Evolutionary conservation across 352 stramenopile species (phyloP).

Genomic region (Phytopythium litorale): DNA sequence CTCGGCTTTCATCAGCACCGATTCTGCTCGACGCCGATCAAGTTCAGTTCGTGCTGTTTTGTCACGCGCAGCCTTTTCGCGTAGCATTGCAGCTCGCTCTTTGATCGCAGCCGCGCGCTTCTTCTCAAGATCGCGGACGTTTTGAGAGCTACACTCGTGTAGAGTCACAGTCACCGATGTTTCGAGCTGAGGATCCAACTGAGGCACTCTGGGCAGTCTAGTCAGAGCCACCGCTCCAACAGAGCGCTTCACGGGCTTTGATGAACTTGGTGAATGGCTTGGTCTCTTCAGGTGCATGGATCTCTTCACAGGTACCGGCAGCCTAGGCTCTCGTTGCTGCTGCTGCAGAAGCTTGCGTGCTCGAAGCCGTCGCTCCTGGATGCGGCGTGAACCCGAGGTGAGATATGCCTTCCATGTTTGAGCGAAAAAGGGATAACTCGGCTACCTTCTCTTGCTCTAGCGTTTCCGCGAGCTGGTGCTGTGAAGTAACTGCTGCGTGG

Average conservation of each 20-base stretch:
- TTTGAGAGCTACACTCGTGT: neutral
- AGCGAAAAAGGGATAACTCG: neutral
- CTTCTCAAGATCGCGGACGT: slow-evolving; percentile 6
- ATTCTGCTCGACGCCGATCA: slow-evolving; percentile 36
- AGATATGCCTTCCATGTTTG: neutral
- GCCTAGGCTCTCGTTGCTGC: neutral
- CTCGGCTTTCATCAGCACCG: slow-evolving; percentile 45
- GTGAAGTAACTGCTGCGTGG: neutral
- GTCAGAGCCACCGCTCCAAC: neutral
- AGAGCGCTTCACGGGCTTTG: neutral
- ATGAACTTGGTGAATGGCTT: neutral
- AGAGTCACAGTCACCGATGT: neutral
- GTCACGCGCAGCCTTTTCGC: slow-evolving; percentile 10
- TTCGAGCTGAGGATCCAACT: neutral
- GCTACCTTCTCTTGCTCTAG: neutral
- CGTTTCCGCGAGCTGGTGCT: neutral
- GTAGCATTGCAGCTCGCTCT: slow-evolving; percentile 2
- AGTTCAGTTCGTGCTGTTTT: slow-evolving; percentile 15
- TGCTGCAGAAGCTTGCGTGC: neutral
- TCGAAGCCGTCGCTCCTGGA: neutral
- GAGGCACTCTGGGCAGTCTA: neutral
- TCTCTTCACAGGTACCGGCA: neutral
- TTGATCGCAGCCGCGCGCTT: slow-evolving; percentile 21
- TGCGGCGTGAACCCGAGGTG: neutral
- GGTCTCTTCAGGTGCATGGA: neutral